These are phyloP conservation scores for Pseudogymnoascus sp. DNA, from an alignment of 2,329 filamentous ascomycete species.

Conservation along the genomic window DNA sequence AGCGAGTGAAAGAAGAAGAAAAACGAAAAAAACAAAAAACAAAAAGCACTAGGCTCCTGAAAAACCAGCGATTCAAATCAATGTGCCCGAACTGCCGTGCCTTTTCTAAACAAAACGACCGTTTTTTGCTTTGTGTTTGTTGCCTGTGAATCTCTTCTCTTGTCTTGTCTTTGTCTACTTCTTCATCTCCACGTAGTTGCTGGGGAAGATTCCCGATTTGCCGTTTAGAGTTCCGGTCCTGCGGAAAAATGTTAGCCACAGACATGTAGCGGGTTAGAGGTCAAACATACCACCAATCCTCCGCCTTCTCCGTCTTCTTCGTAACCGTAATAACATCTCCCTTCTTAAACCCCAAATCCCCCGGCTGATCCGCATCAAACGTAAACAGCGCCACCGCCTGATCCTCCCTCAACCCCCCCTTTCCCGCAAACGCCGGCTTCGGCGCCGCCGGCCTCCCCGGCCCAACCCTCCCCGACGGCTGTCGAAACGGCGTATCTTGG, in stretches of 20 bases:
- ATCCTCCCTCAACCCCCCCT: constrained; percentile 56
- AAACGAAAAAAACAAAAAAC: background rate
- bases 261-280: no score
- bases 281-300: constrained; percentile 79
- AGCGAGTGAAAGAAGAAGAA: background rate
- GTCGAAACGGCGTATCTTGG: constrained; percentile 38
- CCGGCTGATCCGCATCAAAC: constrained; percentile 89
- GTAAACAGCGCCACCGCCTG: constrained; percentile 89
- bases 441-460: constrained; percentile 78
- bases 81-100: background rate
- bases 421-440: constrained; percentile 72
- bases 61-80: constrained; percentile 3
- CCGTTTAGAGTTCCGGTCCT: constrained; percentile 85
- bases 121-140: background rate
- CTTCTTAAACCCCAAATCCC: constrained; percentile 94
- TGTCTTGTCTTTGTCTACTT: constrained; percentile 25
- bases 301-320: constrained; percentile 88
- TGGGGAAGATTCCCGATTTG: constrained; percentile 87
- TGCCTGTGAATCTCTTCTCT: background rate
- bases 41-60: background rate
- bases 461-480: constrained; percentile 37
- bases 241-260: constrained; percentile 19
- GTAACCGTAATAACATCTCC: constrained; percentile 91
- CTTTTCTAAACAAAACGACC: constrained; percentile 6
- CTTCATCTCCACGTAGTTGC: constrained; percentile 66